Evolutionary conservation across 306 rosid genomes (phyloP).

Genomic region (Citrullus colocynthis): DNA sequence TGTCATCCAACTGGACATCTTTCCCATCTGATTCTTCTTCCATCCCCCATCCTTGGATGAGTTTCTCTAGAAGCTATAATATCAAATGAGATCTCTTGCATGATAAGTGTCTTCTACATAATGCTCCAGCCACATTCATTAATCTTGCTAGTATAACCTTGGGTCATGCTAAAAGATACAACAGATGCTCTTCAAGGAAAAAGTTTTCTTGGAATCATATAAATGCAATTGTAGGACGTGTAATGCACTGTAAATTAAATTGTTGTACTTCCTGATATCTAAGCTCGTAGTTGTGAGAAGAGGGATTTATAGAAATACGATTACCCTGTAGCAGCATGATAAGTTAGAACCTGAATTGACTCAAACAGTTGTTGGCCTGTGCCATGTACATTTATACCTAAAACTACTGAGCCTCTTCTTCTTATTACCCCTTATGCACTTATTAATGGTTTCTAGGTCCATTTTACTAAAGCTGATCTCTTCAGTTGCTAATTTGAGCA

Average conservation of each 20-base stretch:
- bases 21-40: background rate
- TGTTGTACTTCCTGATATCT: background rate
- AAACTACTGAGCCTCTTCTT: background rate
- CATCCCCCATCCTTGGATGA: background rate
- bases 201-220: background rate
- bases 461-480: background rate
- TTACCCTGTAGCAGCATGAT: background rate
- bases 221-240: background rate
- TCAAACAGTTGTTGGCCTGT: background rate
- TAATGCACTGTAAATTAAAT: background rate
- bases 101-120: background rate
- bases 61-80: background rate
- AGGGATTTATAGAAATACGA: background rate
- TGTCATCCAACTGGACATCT: background rate
- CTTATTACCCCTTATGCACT: background rate
- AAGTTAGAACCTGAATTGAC: background rate
- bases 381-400: background rate
- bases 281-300: background rate
- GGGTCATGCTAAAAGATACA: background rate
- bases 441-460: background rate
- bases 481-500: background rate
- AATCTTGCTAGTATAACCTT: background rate
- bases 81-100: background rate
- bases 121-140: background rate
- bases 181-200: background rate